Conservation (phyloP, 192 early-diverging fungal genomes). For the Coemansia sp. region DNA sequence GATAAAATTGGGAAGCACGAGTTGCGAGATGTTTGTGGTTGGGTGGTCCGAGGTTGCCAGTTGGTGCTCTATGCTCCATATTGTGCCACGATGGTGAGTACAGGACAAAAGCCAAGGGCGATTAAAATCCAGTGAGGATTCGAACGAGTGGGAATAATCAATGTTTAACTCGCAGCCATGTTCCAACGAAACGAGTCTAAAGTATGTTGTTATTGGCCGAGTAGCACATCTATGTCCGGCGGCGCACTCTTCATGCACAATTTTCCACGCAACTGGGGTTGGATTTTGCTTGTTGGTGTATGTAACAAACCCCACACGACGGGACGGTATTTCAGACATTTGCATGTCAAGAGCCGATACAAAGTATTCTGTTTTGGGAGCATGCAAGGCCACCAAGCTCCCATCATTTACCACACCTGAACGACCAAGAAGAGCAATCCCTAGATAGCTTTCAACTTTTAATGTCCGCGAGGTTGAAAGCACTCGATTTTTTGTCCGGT, state of each 20-base stretch:
- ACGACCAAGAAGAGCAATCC: not conserved
- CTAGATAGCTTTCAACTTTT: not conserved
- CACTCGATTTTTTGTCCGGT: slow-evolving; percentile 19
- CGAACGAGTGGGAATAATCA: not conserved
- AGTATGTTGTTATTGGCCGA: not conserved
- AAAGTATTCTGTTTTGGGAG: slow-evolving; percentile 68
- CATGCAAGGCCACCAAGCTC: slow-evolving; percentile 69
- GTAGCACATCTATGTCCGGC: not conserved
- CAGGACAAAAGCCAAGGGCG: not conserved
- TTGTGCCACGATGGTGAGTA: not conserved
- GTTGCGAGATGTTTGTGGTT: not conserved
- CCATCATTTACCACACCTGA: slow-evolving; percentile 57
- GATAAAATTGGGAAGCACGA: slow-evolving; percentile 56
- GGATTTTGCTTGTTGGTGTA: not conserved
- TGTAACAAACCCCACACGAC: not conserved
- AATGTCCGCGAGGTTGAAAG: not conserved
- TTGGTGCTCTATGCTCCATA: not conserved
- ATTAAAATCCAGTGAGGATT: not conserved
- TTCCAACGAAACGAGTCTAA: not conserved
- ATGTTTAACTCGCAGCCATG: not conserved
- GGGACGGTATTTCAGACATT: not conserved
- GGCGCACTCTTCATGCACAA: not conserved
- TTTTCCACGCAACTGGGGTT: not conserved
- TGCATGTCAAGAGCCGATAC: slow-evolving; percentile 38
- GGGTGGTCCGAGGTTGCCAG: not conserved